A percentile compares a stretch with the other conserved stretches of the same genome.
These are phyloP conservation scores for Suhomyces taliae DNA, from an alignment of 1,139 yeast species.

Conservation along the genomic window DNA sequence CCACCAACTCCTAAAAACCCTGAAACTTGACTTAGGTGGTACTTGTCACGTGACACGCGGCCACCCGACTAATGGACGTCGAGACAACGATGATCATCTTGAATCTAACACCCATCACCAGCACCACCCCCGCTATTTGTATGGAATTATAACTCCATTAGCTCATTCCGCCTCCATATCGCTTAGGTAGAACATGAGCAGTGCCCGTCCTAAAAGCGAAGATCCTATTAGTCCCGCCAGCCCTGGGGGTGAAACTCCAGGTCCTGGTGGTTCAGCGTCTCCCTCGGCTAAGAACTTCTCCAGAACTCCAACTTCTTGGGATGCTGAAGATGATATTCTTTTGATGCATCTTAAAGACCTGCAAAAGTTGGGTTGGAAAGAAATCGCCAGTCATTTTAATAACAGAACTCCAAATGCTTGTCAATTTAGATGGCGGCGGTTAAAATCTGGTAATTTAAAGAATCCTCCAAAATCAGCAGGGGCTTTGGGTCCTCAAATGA, in stretches of 20 bases:
- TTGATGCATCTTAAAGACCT: conserved; percentile 70
- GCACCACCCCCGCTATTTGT: background rate
- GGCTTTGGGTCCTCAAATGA: conserved; percentile 16
- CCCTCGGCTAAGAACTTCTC: conserved; percentile 20
- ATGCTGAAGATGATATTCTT: conserved; percentile 67
- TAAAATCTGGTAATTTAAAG: conserved; percentile 64
- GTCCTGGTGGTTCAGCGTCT: conserved; percentile 2
- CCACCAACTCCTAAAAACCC: background rate
- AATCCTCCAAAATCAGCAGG: conserved; percentile 51
- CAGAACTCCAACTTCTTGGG: conserved; percentile 73
- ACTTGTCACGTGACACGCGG: conserved; percentile 3
- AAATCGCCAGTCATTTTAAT: conserved; percentile 64
- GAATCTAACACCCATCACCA: conserved; percentile 3
- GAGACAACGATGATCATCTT: conserved; percentile 13
- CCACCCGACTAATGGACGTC: conserved; percentile 8
- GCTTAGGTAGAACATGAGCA: conserved; percentile 2
- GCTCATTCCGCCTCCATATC: background rate
- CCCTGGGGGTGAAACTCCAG: conserved; percentile 2
- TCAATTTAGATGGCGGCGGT: conserved; percentile 76
- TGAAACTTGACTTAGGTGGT: background rate
- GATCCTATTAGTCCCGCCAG: conserved; percentile 6
- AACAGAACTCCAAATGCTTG: conserved; percentile 78
- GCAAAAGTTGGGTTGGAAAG: conserved; percentile 76
- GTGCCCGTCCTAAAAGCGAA: conserved; percentile 2
- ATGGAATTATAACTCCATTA: background rate